Conservation (phyloP, 1,284 basidiomycete species). For the Marasmius oreades region DNA sequence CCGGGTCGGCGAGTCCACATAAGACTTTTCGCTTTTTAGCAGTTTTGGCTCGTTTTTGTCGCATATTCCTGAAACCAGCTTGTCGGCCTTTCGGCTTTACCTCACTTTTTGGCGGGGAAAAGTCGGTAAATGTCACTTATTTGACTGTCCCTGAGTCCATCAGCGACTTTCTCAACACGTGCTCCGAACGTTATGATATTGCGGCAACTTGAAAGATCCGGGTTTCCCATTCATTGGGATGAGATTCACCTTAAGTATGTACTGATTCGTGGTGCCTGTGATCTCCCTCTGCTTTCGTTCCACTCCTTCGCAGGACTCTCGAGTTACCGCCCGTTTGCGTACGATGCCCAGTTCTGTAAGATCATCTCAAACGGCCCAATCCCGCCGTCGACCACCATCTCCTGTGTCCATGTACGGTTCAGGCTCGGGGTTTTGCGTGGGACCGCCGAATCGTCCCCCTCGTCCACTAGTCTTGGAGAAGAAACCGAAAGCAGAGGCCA, state of each 20-base stretch:
- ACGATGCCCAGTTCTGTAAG: background rate
- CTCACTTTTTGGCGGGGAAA: too few relatives aligned
- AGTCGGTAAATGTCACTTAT: too few relatives aligned
- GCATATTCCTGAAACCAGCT: too few relatives aligned
- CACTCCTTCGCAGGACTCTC: background rate
- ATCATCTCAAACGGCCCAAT: background rate
- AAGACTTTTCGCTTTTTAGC: too few relatives aligned
- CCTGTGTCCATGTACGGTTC: conserved; percentile 13
- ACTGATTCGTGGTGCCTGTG: too few relatives aligned
- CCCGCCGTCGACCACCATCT: conserved; percentile 8
- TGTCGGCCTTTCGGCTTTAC: too few relatives aligned
- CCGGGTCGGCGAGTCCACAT: too few relatives aligned
- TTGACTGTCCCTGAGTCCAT: too few relatives aligned
- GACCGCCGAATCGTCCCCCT: conserved; percentile 7
- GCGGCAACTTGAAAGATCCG: background rate
- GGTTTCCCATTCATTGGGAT: background rate
- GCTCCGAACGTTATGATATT: background rate
- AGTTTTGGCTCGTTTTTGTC: too few relatives aligned
- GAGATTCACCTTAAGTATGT: background rate
- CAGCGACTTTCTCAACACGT: too few relatives aligned
- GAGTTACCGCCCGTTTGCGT: background rate
- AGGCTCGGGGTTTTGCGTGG: background rate
- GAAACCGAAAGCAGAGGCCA: background rate
- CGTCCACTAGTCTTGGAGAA: conserved; percentile 6
- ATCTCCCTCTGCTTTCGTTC: background rate